phyloP scores from a whole-genome alignment of 2,329 filamentous ascomycete genomes.

The Tolypocladium tropicale region DNA sequence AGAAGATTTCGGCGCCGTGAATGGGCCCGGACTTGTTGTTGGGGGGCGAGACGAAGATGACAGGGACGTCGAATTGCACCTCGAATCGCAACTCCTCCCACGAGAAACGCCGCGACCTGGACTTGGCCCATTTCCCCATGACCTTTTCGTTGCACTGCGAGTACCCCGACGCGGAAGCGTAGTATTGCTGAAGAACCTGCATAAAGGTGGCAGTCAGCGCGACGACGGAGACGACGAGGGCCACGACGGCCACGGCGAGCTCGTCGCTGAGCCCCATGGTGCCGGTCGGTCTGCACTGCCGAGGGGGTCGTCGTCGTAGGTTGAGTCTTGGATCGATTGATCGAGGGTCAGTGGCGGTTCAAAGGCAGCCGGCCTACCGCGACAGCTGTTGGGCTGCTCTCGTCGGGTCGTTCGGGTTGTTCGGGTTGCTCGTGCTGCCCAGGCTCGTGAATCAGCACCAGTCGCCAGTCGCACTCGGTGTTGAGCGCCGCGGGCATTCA shows the following conservation, averaged over 20 bases:
- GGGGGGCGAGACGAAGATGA: conserved; percentile 38
- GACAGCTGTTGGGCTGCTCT: background rate
- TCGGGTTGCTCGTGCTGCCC: too few species aligned
- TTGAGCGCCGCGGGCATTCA: background rate
- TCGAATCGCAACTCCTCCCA: conserved; percentile 37
- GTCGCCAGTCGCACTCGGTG: background rate
- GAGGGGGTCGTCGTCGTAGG: background rate
- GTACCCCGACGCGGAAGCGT: conserved; percentile 38
- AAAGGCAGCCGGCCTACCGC: background rate
- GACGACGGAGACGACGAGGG: conserved; percentile 36
- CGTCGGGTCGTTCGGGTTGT: too few species aligned
- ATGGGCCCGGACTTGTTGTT: conserved; percentile 28
- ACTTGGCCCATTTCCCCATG: conserved; percentile 34
- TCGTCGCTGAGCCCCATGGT: conserved; percentile 12
- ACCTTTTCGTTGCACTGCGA: conserved; percentile 36
- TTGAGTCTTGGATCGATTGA: background rate
- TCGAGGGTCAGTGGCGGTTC: background rate
- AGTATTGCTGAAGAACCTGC: conserved; percentile 41
- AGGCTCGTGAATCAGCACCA: background rate
- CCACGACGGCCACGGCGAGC: conserved; percentile 29
- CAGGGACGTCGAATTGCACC: conserved; percentile 37
- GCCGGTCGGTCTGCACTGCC: background rate
- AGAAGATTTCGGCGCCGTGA: conserved; percentile 18
- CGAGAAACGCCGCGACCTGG: conserved; percentile 28
- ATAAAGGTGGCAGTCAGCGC: conserved; percentile 33